These are phyloP conservation scores for Russula lepida DNA, from an alignment of 768 basidiomycete species.

Conservation along the genomic window DNA sequence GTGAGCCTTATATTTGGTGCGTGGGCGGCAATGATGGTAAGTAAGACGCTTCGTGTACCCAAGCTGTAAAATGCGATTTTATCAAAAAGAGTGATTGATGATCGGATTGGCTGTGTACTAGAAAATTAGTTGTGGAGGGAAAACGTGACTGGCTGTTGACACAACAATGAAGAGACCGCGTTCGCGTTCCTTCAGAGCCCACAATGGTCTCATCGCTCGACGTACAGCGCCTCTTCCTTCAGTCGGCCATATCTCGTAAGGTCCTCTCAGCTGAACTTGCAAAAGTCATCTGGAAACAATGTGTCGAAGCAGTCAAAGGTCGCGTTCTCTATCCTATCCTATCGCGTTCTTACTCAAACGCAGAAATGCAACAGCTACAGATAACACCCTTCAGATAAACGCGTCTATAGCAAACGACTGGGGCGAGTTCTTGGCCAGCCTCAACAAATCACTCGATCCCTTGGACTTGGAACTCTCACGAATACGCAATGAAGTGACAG, in stretches of 20 bases:
- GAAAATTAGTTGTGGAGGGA: background rate
- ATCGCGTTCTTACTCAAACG: background rate
- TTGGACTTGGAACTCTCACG: constrained; percentile 68
- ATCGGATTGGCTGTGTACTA: background rate
- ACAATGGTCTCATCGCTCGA: constrained; percentile 47
- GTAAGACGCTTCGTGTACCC: constrained; percentile 87
- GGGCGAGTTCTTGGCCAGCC: constrained; percentile 46
- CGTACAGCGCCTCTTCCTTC: constrained; percentile 70
- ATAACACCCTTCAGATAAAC: constrained; percentile 43
- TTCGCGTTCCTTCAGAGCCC: background rate
- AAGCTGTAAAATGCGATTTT: constrained; percentile 42
- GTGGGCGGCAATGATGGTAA: constrained; percentile 97
- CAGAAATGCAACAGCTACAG: constrained; percentile 35
- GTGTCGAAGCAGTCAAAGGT: constrained; percentile 58
- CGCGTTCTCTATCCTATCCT: constrained; percentile 23
- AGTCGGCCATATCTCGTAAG: constrained; percentile 66
- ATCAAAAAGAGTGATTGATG: background rate
- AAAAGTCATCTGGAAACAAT: constrained; percentile 57
- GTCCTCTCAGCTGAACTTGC: constrained; percentile 59
- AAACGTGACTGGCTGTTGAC: background rate
- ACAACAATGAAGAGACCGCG: no score
- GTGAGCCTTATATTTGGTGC: constrained; percentile 66
- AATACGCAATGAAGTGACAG: constrained; percentile 53
- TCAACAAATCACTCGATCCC: constrained; percentile 58
- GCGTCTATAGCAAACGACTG: constrained; percentile 40